Percentiles rank a stretch among this genome's conserved stretches.
Evolutionary conservation across 1,284 basidiomycete genomes (phyloP).

Genomic region (Cryptococcus sp.): DNA sequence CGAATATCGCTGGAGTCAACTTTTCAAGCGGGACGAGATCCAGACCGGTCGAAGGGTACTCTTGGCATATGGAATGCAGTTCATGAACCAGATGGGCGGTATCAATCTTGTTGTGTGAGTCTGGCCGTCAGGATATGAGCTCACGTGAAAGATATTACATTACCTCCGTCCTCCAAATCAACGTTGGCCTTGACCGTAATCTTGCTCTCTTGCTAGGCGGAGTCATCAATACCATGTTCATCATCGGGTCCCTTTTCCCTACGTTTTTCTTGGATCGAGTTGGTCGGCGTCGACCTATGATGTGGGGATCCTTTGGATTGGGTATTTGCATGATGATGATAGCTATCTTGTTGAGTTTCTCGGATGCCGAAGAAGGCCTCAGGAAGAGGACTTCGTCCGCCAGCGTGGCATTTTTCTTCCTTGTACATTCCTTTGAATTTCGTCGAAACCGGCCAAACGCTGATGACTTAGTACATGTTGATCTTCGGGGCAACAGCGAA

Average conservation of each 20-base stretch:
- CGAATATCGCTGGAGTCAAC: not conserved
- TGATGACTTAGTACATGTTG: not conserved
- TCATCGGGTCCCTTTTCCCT: not conserved
- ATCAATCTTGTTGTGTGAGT: slow-evolving; percentile 20
- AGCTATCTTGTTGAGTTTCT: slow-evolving; percentile 23
- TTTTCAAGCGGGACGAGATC: slow-evolving; percentile 8
- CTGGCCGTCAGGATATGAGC: not conserved
- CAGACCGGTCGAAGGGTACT: slow-evolving; percentile 35
- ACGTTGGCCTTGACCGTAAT: slow-evolving; percentile 19
- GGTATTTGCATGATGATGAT: slow-evolving; percentile 20
- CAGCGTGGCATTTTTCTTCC: slow-evolving; percentile 37
- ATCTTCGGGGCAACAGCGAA: not conserved
- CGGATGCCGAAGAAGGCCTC: slow-evolving; percentile 10
- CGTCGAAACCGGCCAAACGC: slow-evolving; percentile 8
- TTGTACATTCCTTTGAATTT: slow-evolving; percentile 32
- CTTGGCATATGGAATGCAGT: slow-evolving; percentile 41
- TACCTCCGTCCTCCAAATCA: slow-evolving; percentile 17
- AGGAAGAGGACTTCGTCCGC: slow-evolving; percentile 30
- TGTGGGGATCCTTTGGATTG: slow-evolving; percentile 12
- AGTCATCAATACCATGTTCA: slow-evolving; percentile 6
- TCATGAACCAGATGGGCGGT: slow-evolving; percentile 48
- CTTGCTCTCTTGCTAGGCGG: slow-evolving; percentile 29
- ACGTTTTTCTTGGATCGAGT: slow-evolving; percentile 12
- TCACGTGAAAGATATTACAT: slow-evolving; percentile 21
- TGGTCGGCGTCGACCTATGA: slow-evolving; percentile 29